Percentiles rank a stretch among this genome's conserved stretches.
Evolutionary conservation across 2,329 filamentous ascomycete genomes (phyloP).

Genomic region (Cladosporium sp.): DNA sequence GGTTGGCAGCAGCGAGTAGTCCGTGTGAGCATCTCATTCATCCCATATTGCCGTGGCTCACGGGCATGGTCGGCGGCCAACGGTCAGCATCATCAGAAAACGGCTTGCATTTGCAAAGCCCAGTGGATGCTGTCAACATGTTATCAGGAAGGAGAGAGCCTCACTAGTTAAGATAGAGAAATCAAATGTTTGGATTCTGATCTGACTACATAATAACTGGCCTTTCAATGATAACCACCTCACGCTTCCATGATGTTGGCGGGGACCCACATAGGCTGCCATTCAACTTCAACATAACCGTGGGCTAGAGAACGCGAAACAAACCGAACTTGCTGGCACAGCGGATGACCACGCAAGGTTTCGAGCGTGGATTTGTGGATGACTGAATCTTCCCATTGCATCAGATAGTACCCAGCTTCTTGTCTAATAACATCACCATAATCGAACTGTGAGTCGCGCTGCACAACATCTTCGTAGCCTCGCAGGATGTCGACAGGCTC

Average conservation of each 20-base stretch:
- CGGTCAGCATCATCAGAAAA: too few relatives aligned
- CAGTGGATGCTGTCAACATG: too few relatives aligned
- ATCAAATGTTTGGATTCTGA: too few relatives aligned
- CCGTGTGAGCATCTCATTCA: too few relatives aligned
- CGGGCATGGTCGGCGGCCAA: too few relatives aligned
- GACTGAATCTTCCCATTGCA: neutral
- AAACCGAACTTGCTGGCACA: neutral
- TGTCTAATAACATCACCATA: neutral
- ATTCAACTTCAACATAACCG: neutral
- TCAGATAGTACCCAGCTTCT: neutral
- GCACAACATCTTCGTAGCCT: neutral
- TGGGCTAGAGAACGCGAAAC: neutral
- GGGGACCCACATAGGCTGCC: neutral
- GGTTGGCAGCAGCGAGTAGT: too few relatives aligned
- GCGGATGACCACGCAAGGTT: neutral
- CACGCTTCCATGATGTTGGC: neutral
- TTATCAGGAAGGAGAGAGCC: too few relatives aligned
- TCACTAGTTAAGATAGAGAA: too few relatives aligned
- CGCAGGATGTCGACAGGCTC: conserved; percentile 1
- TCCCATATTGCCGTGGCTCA: too few relatives aligned
- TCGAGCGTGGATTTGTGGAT: neutral
- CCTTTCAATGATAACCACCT: neutral
- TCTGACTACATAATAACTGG: neutral
- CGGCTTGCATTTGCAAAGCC: too few relatives aligned
- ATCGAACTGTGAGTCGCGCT: conserved; percentile 1